These are phyloP conservation scores for Cordyceps militaris DNA, from an alignment of 2,329 filamentous ascomycete species.

Conservation along the genomic window DNA sequence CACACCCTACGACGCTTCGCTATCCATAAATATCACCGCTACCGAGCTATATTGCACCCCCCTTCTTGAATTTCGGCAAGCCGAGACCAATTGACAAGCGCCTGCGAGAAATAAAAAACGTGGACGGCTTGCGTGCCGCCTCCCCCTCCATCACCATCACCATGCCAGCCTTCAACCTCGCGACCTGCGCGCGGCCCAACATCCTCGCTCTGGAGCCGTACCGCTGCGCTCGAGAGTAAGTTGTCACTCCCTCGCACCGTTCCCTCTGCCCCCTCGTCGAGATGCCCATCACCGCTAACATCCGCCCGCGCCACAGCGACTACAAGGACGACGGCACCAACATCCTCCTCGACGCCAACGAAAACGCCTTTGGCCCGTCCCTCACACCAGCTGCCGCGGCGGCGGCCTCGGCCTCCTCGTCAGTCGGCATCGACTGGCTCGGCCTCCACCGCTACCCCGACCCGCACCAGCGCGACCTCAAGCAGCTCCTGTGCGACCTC, in stretches of 20 bases:
- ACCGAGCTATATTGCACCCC: neutral
- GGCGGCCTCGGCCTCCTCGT: slow-evolving; percentile 26
- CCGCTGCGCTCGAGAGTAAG: slow-evolving; percentile 74
- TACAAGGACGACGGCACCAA: slow-evolving; percentile 98
- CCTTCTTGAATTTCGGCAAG: neutral
- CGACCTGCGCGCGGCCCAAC: slow-evolving; percentile 69
- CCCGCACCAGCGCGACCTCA: slow-evolving; percentile 83
- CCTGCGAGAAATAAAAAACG: neutral
- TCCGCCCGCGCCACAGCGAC: slow-evolving; percentile 52
- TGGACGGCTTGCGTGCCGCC: neutral
- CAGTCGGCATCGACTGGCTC: slow-evolving; percentile 59
- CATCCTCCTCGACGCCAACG: slow-evolving; percentile 92
- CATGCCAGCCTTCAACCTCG: slow-evolving; percentile 63
- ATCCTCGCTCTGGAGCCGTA: slow-evolving; percentile 72
- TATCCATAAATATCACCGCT: neutral
- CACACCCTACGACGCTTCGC: neutral
- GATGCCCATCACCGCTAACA: slow-evolving; percentile 6
- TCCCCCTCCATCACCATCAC: slow-evolving; percentile 12
- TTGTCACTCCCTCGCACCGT: slow-evolving; percentile 18
- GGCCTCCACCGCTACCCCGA: slow-evolving; percentile 93
- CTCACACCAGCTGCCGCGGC: slow-evolving; percentile 42
- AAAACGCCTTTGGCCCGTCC: slow-evolving; percentile 90
- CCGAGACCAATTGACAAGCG: neutral
- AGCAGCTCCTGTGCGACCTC: slow-evolving; percentile 76
- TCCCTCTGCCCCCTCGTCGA: slow-evolving; percentile 16